Conservation (phyloP, 768 basidiomycete genomes). For the Kwoniella europaea region DNA sequence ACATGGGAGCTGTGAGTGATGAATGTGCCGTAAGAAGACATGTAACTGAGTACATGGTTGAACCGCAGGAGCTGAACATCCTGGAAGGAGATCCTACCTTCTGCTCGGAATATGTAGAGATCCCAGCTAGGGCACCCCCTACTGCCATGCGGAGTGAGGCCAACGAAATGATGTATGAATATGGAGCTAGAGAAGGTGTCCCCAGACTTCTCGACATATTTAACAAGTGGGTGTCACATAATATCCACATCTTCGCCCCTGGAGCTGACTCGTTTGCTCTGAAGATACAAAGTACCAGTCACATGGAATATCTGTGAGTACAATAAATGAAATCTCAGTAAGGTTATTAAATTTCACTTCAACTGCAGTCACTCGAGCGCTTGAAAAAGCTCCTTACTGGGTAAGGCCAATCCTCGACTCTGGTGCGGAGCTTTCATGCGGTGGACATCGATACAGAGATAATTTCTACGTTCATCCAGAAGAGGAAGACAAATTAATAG, state of each 20-base stretch:
- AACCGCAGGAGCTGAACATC: neutral
- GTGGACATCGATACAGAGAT: slow-evolving; percentile 43
- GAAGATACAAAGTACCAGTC: slow-evolving; percentile 32
- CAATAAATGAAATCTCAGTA: no score
- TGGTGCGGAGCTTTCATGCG: slow-evolving; percentile 37
- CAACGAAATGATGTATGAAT: slow-evolving; percentile 40
- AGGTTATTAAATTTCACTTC: no score
- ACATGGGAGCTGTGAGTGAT: slow-evolving; percentile 36
- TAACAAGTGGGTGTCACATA: slow-evolving; percentile 27
- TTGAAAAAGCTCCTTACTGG: slow-evolving; percentile 41
- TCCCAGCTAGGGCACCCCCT: slow-evolving; percentile 19
- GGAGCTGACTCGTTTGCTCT: neutral
- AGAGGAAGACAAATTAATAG: slow-evolving; percentile 41
- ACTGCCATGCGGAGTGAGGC: slow-evolving; percentile 17
- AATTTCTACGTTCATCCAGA: slow-evolving; percentile 35
- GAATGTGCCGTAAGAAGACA: neutral
- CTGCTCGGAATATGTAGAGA: slow-evolving; percentile 31
- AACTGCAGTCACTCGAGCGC: slow-evolving; percentile 30
- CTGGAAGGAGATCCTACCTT: slow-evolving; percentile 26
- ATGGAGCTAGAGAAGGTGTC: slow-evolving; percentile 31
- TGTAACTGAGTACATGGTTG: no score
- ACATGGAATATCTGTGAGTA: slow-evolving; percentile 36
- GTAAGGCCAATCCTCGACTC: slow-evolving; percentile 35
- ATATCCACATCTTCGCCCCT: neutral
- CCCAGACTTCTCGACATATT: slow-evolving; percentile 32